Base-by-base conservation (phyloP, 441 rosid species). In the Rhodomyrtus psidioides region DNA sequence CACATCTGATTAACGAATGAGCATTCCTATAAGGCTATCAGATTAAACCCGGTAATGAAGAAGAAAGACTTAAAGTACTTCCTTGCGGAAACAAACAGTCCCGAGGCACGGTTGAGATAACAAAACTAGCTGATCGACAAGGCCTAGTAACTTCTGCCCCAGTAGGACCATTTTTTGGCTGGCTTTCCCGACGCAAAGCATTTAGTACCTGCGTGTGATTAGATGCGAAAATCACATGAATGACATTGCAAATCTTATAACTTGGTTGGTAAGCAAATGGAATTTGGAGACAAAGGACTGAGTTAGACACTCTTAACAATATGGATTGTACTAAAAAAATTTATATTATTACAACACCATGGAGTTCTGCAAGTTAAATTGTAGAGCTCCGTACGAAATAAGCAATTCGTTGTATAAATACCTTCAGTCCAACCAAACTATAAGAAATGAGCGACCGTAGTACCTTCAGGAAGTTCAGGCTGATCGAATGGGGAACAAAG, bases 381-480 rank as follows among this genome's bases (percentile, higher is more conserved):
- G 12, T 16, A 42, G 19, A 49, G 34, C 17, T 62, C 28, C 24
- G 0, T 10, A 34, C 16, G 44, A n/a, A 24, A 49, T 15, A 19
- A 30, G 75, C 53, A 79, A 62, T 58, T 56, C 55, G 54, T 56
- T 39, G 3, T 60, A 8, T 9, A 53, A 26, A 16, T 4, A 14
- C 13, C 17, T 23, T 26, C 49, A 55, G 82, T 70, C 39, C 56
- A 14, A 44, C 79, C 79, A 46, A 53, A 39, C n/a, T 21, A 76
- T 21, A 0, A 30, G 27, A 42, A 55, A 19, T 19, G 1, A n/a
- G 26, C 14, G n/a, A 12, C 23, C 34, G 46, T 30, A 21, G 62
- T 88, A 97, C 99, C 98, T 95, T 95, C 95, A 34, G 98, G 98
- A 88, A 97, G 98, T 88, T 97, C 98, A 19, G 98, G 98, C 97